Evolutionary conservation across 352 stramenopile genomes (phyloP).

Genomic region (Globisporangium apiculatum): DNA sequence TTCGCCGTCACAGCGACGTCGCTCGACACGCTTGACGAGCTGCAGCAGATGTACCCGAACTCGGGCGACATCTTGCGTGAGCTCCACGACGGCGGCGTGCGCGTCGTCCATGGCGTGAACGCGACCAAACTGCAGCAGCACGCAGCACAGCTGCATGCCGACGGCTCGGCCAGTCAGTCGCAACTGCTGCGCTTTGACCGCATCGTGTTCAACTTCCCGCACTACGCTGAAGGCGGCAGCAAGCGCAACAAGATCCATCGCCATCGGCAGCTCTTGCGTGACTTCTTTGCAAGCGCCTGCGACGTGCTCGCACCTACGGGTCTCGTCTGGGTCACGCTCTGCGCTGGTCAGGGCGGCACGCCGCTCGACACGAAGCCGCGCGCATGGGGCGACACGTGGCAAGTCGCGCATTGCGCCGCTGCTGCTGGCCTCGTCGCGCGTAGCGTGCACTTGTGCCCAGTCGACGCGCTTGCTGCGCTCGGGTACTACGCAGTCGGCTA

Average conservation of each 20-base stretch:
- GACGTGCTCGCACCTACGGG: constrained; percentile 42
- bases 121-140: constrained; percentile 56
- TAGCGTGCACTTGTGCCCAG: constrained; percentile 55
- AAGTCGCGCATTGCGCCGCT: constrained; percentile 65
- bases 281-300: constrained; percentile 69
- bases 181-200: constrained; percentile 32
- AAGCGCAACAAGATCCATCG: constrained; percentile 81
- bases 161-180: not conserved
- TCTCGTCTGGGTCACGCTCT: constrained; percentile 80
- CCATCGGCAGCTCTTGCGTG: constrained; percentile 63
- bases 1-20: constrained; percentile 53
- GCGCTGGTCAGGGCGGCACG: constrained; percentile 72
- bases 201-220: constrained; percentile 86
- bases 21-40: constrained; percentile 55
- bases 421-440: constrained; percentile 44
- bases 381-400: constrained; percentile 68
- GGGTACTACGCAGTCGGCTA: constrained; percentile 83
- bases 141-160: constrained; percentile 6
- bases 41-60: constrained; percentile 72
- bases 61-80: constrained; percentile 43
- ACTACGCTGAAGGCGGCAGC: constrained; percentile 69
- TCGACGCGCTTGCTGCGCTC: constrained; percentile 42
- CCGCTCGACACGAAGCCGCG: constrained; percentile 54
- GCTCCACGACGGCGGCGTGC: constrained; percentile 34
- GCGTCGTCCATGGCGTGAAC: constrained; percentile 65